A percentile compares a stretch with the other conserved stretches of the same genome.
These are phyloP conservation scores for Colletotrichum sp. DNA, from an alignment of 2,329 filamentous ascomycete species.

Conservation along the genomic window DNA sequence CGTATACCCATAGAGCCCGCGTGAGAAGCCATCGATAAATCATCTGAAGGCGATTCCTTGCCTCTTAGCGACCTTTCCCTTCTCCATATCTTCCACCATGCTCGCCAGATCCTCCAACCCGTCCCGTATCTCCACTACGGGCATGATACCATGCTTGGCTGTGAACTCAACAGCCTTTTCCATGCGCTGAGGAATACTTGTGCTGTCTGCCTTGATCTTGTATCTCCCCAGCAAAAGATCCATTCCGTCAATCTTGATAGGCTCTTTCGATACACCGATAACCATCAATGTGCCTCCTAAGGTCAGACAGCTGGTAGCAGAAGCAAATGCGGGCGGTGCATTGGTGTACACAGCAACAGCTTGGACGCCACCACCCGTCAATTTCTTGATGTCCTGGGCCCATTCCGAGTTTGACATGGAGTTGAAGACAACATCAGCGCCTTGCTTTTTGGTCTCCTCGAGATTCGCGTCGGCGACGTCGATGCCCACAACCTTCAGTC, in stretches of 20 bases:
- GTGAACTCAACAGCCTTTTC: conserved; percentile 48
- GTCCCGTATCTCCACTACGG: conserved; percentile 40
- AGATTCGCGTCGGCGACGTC: conserved; percentile 49
- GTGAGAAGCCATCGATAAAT: background rate
- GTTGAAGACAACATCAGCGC: conserved; percentile 48
- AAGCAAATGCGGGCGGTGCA: conserved; percentile 38
- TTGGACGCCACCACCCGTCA: conserved; percentile 44
- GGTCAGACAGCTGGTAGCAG: conserved; percentile 38
- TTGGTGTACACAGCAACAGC: conserved; percentile 47
- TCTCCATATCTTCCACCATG: conserved; percentile 43
- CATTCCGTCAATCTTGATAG: conserved; percentile 39
- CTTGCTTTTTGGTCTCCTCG: conserved; percentile 39
- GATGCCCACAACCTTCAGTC: conserved; percentile 44
- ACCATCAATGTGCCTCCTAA: conserved; percentile 46
- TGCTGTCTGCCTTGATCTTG: conserved; percentile 45
- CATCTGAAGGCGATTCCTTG: conserved; percentile 39
- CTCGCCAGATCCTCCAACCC: conserved; percentile 40
- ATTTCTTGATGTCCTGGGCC: conserved; percentile 41
- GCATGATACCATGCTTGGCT: conserved; percentile 43
- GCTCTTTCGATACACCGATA: conserved; percentile 42
- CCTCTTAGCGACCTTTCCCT: conserved; percentile 38
- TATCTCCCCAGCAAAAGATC: conserved; percentile 44
- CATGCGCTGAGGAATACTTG: conserved; percentile 45
- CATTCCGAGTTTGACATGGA: conserved; percentile 41
- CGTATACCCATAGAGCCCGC: background rate